Conservation (phyloP, 75 land plant species). For the Pinus taeda region DNA sequence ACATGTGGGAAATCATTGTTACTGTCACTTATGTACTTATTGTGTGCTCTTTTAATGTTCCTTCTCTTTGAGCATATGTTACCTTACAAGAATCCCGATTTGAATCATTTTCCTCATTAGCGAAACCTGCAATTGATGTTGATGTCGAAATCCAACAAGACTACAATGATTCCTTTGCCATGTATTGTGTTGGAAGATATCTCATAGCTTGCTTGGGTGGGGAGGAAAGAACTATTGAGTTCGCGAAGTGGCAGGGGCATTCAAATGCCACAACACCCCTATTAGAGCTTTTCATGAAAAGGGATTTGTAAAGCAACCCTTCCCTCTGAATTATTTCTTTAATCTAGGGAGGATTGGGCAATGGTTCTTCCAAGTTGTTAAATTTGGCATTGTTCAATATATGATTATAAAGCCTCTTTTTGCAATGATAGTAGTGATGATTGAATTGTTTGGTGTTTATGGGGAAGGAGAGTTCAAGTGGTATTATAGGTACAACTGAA, state of each 20-base stretch:
- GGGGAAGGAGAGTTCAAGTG: constrained; percentile 89
- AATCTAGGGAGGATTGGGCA: constrained; percentile 83
- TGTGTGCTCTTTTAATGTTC: too few relatives aligned
- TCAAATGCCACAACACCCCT: constrained; percentile 52
- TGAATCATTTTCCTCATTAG: too few relatives aligned
- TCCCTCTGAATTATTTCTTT: constrained; percentile 70
- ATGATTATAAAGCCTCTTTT: constrained; percentile 81
- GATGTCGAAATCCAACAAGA: too few relatives aligned
- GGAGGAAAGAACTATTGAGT: constrained; percentile 78
- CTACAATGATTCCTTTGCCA: too few relatives aligned
- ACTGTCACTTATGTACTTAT: too few relatives aligned
- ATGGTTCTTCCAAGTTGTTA: constrained; percentile 75
- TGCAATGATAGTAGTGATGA: constrained; percentile 66
- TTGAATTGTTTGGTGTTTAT: constrained; percentile 65
- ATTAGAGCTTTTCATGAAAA: constrained; percentile 41
- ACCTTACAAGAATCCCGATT: too few relatives aligned
- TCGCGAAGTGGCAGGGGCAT: constrained; percentile 71
- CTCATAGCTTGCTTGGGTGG: constrained; percentile 40
- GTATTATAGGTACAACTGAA: constrained; percentile 58
- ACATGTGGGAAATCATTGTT: too few relatives aligned
- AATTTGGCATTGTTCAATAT: constrained; percentile 91
- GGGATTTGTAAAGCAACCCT: constrained; percentile 68
- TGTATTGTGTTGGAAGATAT: too few relatives aligned
- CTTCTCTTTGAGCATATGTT: too few relatives aligned
- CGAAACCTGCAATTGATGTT: too few relatives aligned